These are phyloP conservation scores for Pyrenula massariospora DNA, from an alignment of 495 filamentous ascomycete genomes.

Conservation along the genomic window DNA sequence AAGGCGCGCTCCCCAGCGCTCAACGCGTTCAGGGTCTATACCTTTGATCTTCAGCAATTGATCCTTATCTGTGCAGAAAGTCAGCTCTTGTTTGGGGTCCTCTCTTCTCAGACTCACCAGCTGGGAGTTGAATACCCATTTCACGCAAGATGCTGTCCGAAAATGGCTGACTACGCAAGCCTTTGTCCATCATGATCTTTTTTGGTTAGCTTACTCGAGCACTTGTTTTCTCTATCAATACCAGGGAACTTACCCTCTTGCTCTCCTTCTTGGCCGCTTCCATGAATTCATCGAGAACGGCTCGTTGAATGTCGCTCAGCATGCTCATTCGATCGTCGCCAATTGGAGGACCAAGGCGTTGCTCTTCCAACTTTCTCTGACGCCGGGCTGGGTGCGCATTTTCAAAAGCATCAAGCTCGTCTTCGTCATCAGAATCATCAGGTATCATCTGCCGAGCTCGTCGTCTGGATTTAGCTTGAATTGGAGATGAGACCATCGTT, in stretches of 20 bases:
- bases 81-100: background rate
- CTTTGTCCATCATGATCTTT: constrained; percentile 48
- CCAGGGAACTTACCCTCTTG: constrained; percentile 31
- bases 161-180: constrained; percentile 56
- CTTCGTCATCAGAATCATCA: constrained; percentile 28
- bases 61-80: constrained; percentile 16
- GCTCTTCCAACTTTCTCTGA: constrained; percentile 15
- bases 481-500: constrained; percentile 78
- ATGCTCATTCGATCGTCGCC: constrained; percentile 52
- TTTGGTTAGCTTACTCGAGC: constrained; percentile 7
- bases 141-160: constrained; percentile 66
- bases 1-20: constrained; percentile 55
- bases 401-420: constrained; percentile 14
- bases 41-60: constrained; percentile 56
- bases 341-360: constrained; percentile 55
- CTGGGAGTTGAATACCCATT: constrained; percentile 73
- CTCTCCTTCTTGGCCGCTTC: constrained; percentile 49
- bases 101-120: constrained; percentile 21
- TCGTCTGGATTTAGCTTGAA: constrained; percentile 41
- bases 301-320: constrained; percentile 49
- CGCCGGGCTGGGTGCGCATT: constrained; percentile 5
- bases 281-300: constrained; percentile 55
- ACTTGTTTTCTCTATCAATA: background rate
- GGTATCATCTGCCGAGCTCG: constrained; percentile 23
- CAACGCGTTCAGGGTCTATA: constrained; percentile 59